Conservation (phyloP, 768 basidiomycete genomes). For the Amylocystis lapponica region DNA sequence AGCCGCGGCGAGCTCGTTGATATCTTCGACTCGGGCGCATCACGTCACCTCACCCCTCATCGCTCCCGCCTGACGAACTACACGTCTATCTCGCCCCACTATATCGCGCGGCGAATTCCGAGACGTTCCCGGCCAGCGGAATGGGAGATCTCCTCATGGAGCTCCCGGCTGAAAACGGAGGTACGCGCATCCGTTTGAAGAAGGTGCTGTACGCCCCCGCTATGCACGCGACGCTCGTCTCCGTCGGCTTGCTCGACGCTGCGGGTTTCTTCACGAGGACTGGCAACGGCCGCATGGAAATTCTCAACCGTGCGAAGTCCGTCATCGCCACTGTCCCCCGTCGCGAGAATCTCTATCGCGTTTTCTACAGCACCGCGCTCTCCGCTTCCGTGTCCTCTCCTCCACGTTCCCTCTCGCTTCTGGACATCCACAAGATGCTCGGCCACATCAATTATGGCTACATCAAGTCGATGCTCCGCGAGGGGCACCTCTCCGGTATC, state of each 20-base stretch:
- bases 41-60: conserved; percentile 12
- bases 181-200: conserved; percentile 7
- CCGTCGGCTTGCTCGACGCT: conserved; percentile 12
- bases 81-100: conserved; percentile 8
- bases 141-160: conserved; percentile 18
- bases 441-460: conserved; percentile 31
- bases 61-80: conserved; percentile 4
- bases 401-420: conserved; percentile 5
- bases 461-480: too few relatives aligned
- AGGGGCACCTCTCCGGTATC: too few relatives aligned
- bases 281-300: too few relatives aligned
- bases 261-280: too few relatives aligned
- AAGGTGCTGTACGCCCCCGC: conserved; percentile 16
- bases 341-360: conserved; percentile 14
- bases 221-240: conserved; percentile 17
- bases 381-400: too few relatives aligned
- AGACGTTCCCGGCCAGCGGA: conserved; percentile 17
- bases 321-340: conserved; percentile 8
- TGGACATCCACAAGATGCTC: conserved; percentile 26
- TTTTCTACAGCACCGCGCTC: too few relatives aligned
- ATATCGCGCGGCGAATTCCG: conserved; percentile 21
- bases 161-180: conserved; percentile 12
- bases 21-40: conserved; percentile 17
- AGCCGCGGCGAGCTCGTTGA: too few relatives aligned
- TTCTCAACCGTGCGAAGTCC: conserved; percentile 6